These are phyloP conservation scores for Crataegus laevigata DNA, from an alignment of 306 rosid genomes.

Conservation along the genomic window DNA sequence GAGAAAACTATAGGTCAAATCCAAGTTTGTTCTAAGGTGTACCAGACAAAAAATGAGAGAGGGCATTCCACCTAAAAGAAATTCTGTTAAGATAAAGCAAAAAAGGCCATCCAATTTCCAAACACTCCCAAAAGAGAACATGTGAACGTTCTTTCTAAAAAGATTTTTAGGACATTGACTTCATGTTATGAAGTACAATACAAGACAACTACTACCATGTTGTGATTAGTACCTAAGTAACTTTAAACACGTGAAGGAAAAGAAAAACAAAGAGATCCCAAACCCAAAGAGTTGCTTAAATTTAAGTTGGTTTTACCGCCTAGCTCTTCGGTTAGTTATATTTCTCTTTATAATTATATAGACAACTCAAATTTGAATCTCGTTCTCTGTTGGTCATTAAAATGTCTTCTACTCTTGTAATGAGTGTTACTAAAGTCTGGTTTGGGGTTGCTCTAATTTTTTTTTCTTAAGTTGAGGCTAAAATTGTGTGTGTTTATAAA, in stretches of 20 bases:
- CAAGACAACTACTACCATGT: too few relatives aligned
- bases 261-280: too few relatives aligned
- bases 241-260: too few relatives aligned
- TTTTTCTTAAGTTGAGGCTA: too few relatives aligned
- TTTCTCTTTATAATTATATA: too few relatives aligned
- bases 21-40: not conserved
- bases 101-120: not conserved
- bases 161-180: not conserved
- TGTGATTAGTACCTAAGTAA: too few relatives aligned
- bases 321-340: not conserved
- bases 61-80: slow-evolving; percentile 16
- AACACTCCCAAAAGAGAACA: not conserved
- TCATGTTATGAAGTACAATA: too few relatives aligned
- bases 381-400: not conserved
- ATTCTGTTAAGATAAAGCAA: not conserved
- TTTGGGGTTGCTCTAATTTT: too few relatives aligned
- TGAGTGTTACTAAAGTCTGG: not conserved
- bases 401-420: too few relatives aligned
- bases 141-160: slow-evolving; percentile 7
- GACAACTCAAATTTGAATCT: not conserved
- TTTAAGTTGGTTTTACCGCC: too few relatives aligned
- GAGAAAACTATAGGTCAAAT: not conserved
- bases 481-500: too few relatives aligned
- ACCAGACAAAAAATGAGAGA: slow-evolving; percentile 12
- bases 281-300: not conserved